Base-by-base conservation (phyloP, 1,139 yeast species). In the Yamadazyma dendronema region DNA sequence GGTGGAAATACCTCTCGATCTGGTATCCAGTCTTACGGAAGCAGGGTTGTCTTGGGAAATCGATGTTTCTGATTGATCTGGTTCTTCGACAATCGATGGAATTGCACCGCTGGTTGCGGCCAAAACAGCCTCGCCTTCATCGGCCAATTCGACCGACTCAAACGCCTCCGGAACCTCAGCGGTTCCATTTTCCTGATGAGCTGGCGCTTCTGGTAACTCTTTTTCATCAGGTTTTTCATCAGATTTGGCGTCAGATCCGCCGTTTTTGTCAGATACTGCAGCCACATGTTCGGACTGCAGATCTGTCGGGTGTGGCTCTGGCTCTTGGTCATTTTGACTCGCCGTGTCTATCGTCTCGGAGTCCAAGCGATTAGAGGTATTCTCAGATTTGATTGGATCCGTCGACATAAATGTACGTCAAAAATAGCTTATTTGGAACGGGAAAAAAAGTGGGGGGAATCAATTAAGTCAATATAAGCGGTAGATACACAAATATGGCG, bases 1-100 rank as follows among this genome's bases (percentile, higher is more conserved):
- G 3, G 49, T 43, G 3, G 66, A 60, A 13, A 44, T 42, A 25
- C 54, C 52, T 24, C 59, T 56, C 9, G 29, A n/a, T 15, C 27
- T 26, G 15, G 12, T 30, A 23, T 36, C 31, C 3, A 13, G 17
- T 24, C 37, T 31, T 4, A 29, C 31, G 3, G 46, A 37, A 13
- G 42, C 39, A 13, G 41, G 35, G 5, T 11, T 9, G 11, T 32
- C 36, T 37, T 34, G 39, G 17, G 16, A 28, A 16, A 13, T 17
- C 3, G 38, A 26, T 8, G 28, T 28, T 10, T 33, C 30, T 4
- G 37, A 15, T 30, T 35, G 36, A n/a, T 29, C 30, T n/a, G 47
- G 43, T 24, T 44, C 48, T 34, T 44, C 48, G n/a, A 42, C 36
- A 16, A 40, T 39, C 4, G 47, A 45, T 3, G 49, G 38, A 10